Conservation (phyloP, 768 basidiomycete genomes). For the Galerina sulciceps region DNA sequence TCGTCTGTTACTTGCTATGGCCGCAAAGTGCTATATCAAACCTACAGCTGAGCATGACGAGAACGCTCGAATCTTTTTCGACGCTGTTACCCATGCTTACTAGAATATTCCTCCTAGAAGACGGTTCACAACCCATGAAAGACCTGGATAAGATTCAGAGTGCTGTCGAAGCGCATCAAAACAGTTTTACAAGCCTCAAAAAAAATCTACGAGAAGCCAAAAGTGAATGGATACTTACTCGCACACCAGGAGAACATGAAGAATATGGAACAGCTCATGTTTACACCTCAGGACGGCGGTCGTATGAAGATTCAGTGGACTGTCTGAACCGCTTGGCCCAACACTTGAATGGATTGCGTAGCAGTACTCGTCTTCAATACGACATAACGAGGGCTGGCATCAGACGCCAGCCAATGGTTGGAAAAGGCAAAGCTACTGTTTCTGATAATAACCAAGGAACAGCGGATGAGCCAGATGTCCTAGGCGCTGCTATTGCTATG, state of each 20-base stretch:
- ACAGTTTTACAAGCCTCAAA: constrained; percentile 88
- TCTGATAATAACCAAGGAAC: constrained; percentile 6
- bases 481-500: constrained; percentile 69
- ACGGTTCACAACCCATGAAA: constrained; percentile 51
- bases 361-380: constrained; percentile 83
- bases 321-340: constrained; percentile 91
- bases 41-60: constrained; percentile 83
- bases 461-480: constrained; percentile 44
- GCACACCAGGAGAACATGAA: constrained; percentile 29
- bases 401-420: constrained; percentile 25
- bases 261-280: constrained; percentile 22
- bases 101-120: constrained; percentile 83
- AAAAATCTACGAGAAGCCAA: constrained; percentile 86
- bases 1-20: constrained; percentile 86
- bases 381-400: constrained; percentile 71
- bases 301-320: constrained; percentile 87
- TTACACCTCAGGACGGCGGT: constrained; percentile 42
- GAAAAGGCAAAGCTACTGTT: constrained; percentile 19
- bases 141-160: constrained; percentile 70
- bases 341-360: constrained; percentile 88
- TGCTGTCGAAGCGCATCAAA: constrained; percentile 86
- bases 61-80: constrained; percentile 85
- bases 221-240: constrained; percentile 70
- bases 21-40: constrained; percentile 82
- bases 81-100: constrained; percentile 86